A percentile compares a stretch with the other conserved stretches of the same genome.
These are phyloP conservation scores for Rosa rugosa DNA, from an alignment of 306 rosid genomes.

Conservation along the genomic window DNA sequence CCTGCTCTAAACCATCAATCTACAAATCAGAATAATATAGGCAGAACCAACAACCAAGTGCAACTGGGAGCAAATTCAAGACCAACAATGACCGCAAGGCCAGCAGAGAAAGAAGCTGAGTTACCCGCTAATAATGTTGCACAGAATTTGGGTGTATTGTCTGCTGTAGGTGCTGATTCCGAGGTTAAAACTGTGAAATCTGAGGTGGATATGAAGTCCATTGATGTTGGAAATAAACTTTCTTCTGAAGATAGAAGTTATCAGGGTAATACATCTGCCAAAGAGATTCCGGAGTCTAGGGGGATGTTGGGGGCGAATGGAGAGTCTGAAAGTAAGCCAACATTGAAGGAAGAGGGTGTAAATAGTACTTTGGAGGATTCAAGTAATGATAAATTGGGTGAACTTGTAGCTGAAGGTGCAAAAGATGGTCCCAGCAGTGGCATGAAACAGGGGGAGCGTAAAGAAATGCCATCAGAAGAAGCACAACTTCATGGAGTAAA, in stretches of 20 bases:
- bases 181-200: constrained; percentile 42
- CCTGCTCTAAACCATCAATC: constrained; percentile 42
- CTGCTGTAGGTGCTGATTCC: constrained; percentile 31
- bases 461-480: constrained; percentile 37
- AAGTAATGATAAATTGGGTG: constrained; percentile 29
- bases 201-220: constrained; percentile 40
- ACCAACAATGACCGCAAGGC: constrained; percentile 36
- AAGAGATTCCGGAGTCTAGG: constrained; percentile 34
- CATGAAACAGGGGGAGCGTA: constrained; percentile 29
- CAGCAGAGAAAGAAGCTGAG: constrained; percentile 40
- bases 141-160: constrained; percentile 33
- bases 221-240: constrained; percentile 35
- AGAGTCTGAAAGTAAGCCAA: constrained; percentile 42
- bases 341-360: constrained; percentile 40
- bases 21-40: constrained; percentile 46
- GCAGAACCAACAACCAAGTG: constrained; percentile 45
- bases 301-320: constrained; percentile 40
- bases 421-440: constrained; percentile 35
- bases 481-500: constrained; percentile 40
- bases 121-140: constrained; percentile 30
- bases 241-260: constrained; percentile 33
- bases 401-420: constrained; percentile 32
- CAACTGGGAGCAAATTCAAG: constrained; percentile 37
- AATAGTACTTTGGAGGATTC: constrained; percentile 40
- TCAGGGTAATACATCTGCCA: constrained; percentile 21